Conservation (phyloP, 78 protist species). For the Creolimax fragrantissima region DNA sequence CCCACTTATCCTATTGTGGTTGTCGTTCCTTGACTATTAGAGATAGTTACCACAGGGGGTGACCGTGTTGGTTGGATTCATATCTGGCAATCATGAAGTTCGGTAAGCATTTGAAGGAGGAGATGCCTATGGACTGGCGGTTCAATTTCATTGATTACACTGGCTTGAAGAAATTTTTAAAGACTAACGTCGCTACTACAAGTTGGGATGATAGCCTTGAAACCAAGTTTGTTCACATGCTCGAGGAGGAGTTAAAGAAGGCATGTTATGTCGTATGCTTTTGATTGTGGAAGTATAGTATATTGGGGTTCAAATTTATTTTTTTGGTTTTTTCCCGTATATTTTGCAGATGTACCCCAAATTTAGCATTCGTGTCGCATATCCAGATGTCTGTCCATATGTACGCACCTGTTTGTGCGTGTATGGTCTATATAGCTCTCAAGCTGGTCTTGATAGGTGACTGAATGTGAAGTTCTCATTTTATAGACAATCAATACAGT, state of each 20-base stretch:
- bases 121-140: constrained; percentile 3
- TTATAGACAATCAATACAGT: too few species aligned
- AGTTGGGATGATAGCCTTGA: constrained; percentile 15
- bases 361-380: background rate
- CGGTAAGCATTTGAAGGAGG: constrained; percentile 13
- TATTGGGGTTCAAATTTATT: background rate
- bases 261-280: background rate
- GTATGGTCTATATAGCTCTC: too few species aligned
- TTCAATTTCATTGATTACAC: constrained; percentile 25
- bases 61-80: too few species aligned
- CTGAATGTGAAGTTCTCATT: too few species aligned
- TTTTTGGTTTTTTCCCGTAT: background rate
- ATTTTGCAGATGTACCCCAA: background rate
- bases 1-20: too few species aligned
- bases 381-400: background rate
- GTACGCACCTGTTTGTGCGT: too few species aligned
- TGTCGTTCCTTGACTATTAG: too few species aligned
- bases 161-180: constrained; percentile 26
- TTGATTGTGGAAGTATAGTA: background rate
- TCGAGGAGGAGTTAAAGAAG: constrained; percentile 17
- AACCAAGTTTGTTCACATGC: constrained; percentile 14
- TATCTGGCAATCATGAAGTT: constrained; percentile 26
- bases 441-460: too few species aligned
- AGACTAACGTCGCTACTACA: background rate
- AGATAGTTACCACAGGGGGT: too few species aligned